Evolutionary conservation across 805 yeast genomes (phyloP), one percentile per base, ranked within the genome.

Genomic region (Nakazawaea peltata): DNA sequence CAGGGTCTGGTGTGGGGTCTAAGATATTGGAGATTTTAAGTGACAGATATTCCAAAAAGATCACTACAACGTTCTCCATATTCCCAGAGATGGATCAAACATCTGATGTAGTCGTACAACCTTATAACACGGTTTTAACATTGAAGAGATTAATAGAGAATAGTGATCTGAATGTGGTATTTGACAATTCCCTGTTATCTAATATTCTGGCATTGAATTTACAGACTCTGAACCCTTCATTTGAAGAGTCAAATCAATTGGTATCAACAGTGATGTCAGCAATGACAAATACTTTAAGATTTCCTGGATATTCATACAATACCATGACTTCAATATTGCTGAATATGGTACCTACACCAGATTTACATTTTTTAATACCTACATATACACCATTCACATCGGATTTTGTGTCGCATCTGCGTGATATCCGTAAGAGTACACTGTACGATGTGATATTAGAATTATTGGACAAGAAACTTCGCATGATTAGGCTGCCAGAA

Each of bases 71-170:
- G 0, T 83, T 81, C 48, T 83, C 92, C 31, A 81, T 92, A 2
- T 88, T 92, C 50, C 95, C 95, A 1, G 72, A 71, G 24, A 44
- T 38, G 42, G 77, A 74, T 37, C 86, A 82, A 41, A 80, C 85
- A 0, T 81, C 95, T 2, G 97, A 90, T 48, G 97, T 88, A n/a
- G 97, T 94, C 14, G 96, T 94, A 4, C 97, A 92, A 53, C 97
- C 98, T 0, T 92, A 92, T 57, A 92, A 92, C 54, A 80, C 94
- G 0, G 67, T 92, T 15, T 59, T 92, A 35, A 80, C 98, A 0
- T 64, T 94, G 46, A 76, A 77, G 52, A 63, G 97, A 45, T 65
- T 92, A 41, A 80, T 85, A 4, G 92, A 86, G 44, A 74, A 73
- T 47, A 83, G 95, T 28, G 96, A 92, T 54, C 80, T 86, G 3